These are phyloP conservation scores for Phytophthora fragariaefolia DNA, from an alignment of 352 stramenopile genomes.

Conservation along the genomic window DNA sequence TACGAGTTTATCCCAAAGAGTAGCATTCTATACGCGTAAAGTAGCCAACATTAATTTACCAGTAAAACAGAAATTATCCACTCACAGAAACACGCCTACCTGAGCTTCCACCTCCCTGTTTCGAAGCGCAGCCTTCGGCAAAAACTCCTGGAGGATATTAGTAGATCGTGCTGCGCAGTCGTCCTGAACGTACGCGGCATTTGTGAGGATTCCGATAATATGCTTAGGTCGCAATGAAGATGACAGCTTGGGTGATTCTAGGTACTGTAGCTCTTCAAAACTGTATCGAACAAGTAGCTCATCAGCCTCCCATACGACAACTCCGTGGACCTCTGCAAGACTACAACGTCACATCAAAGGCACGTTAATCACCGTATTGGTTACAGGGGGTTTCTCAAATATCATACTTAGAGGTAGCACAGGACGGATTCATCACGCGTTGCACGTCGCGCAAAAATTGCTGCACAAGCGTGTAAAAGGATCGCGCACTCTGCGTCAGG, in stretches of 20 bases:
- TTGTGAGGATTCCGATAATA: constrained; percentile 71
- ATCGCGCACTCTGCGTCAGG: constrained; percentile 79
- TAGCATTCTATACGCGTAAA: constrained; percentile 43
- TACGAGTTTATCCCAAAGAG: constrained; percentile 59
- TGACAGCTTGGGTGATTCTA: constrained; percentile 71
- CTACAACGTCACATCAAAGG: constrained; percentile 30
- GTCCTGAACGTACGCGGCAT: constrained; percentile 74
- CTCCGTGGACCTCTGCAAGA: constrained; percentile 64
- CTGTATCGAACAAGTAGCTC: constrained; percentile 70
- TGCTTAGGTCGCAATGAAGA: constrained; percentile 69
- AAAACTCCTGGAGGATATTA: constrained; percentile 63
- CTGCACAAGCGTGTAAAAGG: constrained; percentile 82
- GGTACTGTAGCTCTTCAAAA: constrained; percentile 62
- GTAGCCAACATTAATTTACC: neutral
- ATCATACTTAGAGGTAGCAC: constrained; percentile 71
- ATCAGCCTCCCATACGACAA: constrained; percentile 63
- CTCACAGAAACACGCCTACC: constrained; percentile 27
- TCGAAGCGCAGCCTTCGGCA: constrained; percentile 54
- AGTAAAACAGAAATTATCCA: neutral
- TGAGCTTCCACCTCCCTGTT: constrained; percentile 49
- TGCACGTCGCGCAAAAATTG: constrained; percentile 83
- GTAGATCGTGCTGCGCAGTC: constrained; percentile 58
- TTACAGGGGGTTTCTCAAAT: constrained; percentile 5
- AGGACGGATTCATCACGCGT: constrained; percentile 82
- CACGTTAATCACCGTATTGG: constrained; percentile 4